Evolutionary conservation across 768 basidiomycete genomes (phyloP).

Genomic region (Pisolithus marmoratus): DNA sequence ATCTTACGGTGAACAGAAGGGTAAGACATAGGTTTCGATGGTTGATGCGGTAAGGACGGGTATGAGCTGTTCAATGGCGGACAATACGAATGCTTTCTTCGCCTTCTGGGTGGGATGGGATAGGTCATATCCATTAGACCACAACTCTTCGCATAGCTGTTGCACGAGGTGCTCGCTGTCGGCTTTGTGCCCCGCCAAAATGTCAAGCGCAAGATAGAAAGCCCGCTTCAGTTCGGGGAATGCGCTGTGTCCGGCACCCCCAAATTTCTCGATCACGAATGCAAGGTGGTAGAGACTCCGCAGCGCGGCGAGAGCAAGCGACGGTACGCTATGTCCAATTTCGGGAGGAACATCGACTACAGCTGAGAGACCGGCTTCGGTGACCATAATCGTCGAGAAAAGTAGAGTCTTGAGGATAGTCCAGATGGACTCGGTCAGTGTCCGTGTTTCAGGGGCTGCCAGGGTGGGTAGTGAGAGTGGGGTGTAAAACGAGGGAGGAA

Average conservation of each 20-base stretch:
- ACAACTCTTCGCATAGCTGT: conserved; percentile 29
- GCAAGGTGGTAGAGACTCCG: conserved; percentile 61
- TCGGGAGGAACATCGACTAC: conserved; percentile 47
- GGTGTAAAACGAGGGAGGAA: conserved; percentile 14
- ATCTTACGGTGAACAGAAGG: conserved; percentile 61
- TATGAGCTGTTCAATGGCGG: conserved; percentile 74
- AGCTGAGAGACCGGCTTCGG: conserved; percentile 54
- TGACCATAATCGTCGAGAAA: conserved; percentile 68
- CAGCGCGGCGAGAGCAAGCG: conserved; percentile 51
- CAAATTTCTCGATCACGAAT: conserved; percentile 76
- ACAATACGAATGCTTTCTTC: conserved; percentile 58
- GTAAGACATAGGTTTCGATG: conserved; percentile 52
- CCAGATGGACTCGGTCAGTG: conserved; percentile 54
- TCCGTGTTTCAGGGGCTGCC: conserved; percentile 40
- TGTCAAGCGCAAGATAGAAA: conserved; percentile 74
- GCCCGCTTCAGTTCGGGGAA: conserved; percentile 70
- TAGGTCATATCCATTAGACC: conserved; percentile 17
- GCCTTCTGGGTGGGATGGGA: conserved; percentile 26
- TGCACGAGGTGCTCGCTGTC: conserved; percentile 36
- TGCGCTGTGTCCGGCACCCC: conserved; percentile 50
- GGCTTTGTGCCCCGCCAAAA: conserved; percentile 42
- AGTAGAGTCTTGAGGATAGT: conserved; percentile 64
- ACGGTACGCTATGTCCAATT: conserved; percentile 32
- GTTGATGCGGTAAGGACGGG: conserved; percentile 48
- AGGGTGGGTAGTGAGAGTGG: not conserved